phyloP scores from a whole-genome alignment of 179 eudicot species.

The Beta macrorhiza region DNA sequence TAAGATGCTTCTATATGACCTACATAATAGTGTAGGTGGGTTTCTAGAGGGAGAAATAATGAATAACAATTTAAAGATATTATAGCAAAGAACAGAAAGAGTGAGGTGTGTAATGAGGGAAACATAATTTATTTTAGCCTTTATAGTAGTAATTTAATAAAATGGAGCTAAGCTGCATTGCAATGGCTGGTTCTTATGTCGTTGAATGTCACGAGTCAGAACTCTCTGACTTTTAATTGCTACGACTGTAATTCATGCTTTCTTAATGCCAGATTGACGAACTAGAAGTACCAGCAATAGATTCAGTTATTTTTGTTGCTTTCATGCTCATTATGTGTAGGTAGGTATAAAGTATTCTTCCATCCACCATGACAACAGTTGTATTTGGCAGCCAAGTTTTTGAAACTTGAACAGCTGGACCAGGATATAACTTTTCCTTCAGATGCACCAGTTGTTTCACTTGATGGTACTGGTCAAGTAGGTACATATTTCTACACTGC shows the following conservation, averaged over 20 bases:
- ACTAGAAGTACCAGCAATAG: not conserved
- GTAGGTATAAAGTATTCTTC: not conserved
- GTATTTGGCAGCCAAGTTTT: constrained; percentile 73
- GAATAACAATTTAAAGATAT: not conserved
- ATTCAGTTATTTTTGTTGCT: not conserved
- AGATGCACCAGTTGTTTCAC: constrained; percentile 70
- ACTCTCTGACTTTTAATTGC: not conserved
- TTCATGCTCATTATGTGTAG: not conserved
- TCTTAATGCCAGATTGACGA: not conserved
- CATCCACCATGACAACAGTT: constrained; percentile 12
- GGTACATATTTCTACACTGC: constrained; percentile 98
- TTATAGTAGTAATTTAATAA: not conserved
- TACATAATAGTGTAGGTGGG: not conserved
- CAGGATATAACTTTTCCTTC: constrained; percentile 62
- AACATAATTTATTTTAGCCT: not conserved
- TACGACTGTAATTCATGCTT: not conserved
- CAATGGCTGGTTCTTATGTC: not conserved
- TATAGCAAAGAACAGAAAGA: not conserved
- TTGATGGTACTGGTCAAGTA: constrained; percentile 88
- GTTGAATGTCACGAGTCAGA: not conserved
- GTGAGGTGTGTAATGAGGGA: not conserved
- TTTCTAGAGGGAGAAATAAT: not conserved
- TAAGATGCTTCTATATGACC: not conserved
- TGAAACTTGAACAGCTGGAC: constrained; percentile 88
- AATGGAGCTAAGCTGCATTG: not conserved